Evolutionary conservation across 2,329 filamentous ascomycete genomes (phyloP), one percentile per base, ranked within the genome.

Genomic region (Fusarium sp.): DNA sequence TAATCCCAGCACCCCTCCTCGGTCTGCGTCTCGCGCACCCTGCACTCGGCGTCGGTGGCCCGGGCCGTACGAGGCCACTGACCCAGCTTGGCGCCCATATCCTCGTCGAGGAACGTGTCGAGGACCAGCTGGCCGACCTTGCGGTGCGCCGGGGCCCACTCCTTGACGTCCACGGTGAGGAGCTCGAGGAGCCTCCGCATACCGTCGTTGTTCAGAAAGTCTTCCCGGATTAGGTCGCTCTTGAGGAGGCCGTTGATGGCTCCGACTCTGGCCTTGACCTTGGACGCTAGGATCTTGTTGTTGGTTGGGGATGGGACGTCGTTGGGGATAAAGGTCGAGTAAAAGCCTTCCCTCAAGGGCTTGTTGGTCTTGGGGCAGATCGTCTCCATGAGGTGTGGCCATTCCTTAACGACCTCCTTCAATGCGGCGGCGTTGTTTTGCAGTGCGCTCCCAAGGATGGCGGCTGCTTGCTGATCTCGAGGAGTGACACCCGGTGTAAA

Each of bases 361-460:
- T 68, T 67, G 36, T 68, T 67, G 9, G 66, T 66, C n/a, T 50
- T 65, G 23, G 76, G 65, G 70, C 85, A 87, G 40, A 70, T 71
- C 27, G 77, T 76, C 16, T 71, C 70, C 73, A 81, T 79, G 34
- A 86, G 77, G 7, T 61, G 61, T 1, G 79, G 63, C 85, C 87
- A 89, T 11, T 81, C 78, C 25, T 78, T 77, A 68, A 82, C 81
- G 1, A 90, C 79, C 69, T 85, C 82, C 23, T 77, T 78, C 53
- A 91, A 79, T 0, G 89, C 88, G 7, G 84, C 85, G 13, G 87
- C 86, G 77, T 91, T 91, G 79, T 91, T 91, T 70, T 89, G 87
- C 40, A 90, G 73, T 2, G 88, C 81, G 7, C 84, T 84, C 2
- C 85, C 84, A 6, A 91, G 77, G 59, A 88, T 85, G 4, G 84